phyloP scores from a whole-genome alignment of 2,329 filamentous ascomycete genomes.

The Sporothrix pseudoabietina region DNA sequence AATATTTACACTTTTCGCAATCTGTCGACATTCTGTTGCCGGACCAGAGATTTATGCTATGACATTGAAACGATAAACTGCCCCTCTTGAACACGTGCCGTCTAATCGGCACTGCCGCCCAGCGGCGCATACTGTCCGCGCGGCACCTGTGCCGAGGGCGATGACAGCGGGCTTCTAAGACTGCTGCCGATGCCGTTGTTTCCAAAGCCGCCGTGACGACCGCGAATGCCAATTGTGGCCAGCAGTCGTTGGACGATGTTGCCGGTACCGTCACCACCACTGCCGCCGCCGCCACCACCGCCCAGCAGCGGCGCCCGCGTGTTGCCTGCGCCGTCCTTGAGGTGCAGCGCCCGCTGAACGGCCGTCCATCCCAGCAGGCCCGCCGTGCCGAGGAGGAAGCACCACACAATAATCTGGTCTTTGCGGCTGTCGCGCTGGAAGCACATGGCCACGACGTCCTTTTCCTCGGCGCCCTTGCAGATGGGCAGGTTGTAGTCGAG shows the following conservation, averaged over 20 bases:
- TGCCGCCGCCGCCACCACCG: background rate
- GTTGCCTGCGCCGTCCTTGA: slow-evolving; percentile 38
- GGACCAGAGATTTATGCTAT: background rate
- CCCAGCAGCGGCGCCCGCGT: slow-evolving; percentile 28
- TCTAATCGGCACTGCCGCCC: slow-evolving; percentile 20
- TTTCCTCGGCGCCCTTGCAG: slow-evolving; percentile 63
- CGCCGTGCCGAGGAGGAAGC: slow-evolving; percentile 61
- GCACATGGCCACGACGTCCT: slow-evolving; percentile 63
- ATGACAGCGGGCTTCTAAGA: slow-evolving; percentile 22
- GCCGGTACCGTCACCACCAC: background rate
- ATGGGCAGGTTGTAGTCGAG: slow-evolving; percentile 62
- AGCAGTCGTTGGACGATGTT: slow-evolving; percentile 23
- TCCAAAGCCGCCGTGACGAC: background rate
- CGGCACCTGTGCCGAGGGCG: slow-evolving; percentile 21
- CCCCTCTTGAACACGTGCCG: background rate
- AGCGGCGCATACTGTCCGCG: slow-evolving; percentile 34
- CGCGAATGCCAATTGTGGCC: slow-evolving; percentile 11
- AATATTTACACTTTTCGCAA: background rate
- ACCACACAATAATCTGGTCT: slow-evolving; percentile 67
- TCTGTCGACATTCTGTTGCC: background rate
- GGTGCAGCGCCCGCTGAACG: slow-evolving; percentile 52
- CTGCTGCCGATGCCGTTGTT: background rate
- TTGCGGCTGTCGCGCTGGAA: slow-evolving; percentile 69
- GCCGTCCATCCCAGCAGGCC: slow-evolving; percentile 64
- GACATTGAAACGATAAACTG: background rate